Evolutionary conservation across 768 basidiomycete species (phyloP), one percentile per base, ranked within the genome.

Genomic region (Psilocybe sp.): DNA sequence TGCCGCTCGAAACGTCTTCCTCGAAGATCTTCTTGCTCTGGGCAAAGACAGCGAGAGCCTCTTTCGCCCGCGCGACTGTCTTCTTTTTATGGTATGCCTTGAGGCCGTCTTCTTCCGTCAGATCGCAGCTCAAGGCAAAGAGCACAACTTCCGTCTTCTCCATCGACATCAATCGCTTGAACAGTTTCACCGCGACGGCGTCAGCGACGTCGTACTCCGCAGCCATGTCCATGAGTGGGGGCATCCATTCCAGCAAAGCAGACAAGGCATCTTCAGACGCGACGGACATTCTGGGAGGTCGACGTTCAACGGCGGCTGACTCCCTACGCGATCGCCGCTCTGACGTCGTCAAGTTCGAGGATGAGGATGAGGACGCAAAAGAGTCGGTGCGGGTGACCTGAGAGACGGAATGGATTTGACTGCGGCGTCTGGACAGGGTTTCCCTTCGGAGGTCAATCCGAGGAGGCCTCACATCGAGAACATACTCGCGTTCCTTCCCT

Each of bases 381-480:
- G 14, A 44, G 33, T 31, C 48, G 20, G 4, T 20, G 47, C 3
- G 53, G 49, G 13, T 47, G 44, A 52, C 32, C 39, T 46, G 20
- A 2, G 53, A 54, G 6, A 15, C 15, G 40, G 44, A 35, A 8
- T 49, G 49, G n/a, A 32, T 45, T 9, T 37, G 49, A 15, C 50
- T 31, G 23, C 53, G 50, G 4, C 40, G 49, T 6, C 51, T 50
- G 23, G 50, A 46, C 39, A 55, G 37, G 19, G 46, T 49, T 39
- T 57, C 34, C 12, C 47, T 43, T 33, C 53, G 51, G 3, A 60
- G 50, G 48, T 60, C 59, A 32, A 60, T 57, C 4, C 43, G 48
- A 3, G 28, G 52, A 2, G 56, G 46, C 7, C n/a, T n/a, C n/a
- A 50, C 43, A 14, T 19, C n/a, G 3, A 34, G 20, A 13, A 37